Evolutionary conservation across 1,284 basidiomycete species (phyloP).

Genomic region (Cutaneotrichosporon mucoides): DNA sequence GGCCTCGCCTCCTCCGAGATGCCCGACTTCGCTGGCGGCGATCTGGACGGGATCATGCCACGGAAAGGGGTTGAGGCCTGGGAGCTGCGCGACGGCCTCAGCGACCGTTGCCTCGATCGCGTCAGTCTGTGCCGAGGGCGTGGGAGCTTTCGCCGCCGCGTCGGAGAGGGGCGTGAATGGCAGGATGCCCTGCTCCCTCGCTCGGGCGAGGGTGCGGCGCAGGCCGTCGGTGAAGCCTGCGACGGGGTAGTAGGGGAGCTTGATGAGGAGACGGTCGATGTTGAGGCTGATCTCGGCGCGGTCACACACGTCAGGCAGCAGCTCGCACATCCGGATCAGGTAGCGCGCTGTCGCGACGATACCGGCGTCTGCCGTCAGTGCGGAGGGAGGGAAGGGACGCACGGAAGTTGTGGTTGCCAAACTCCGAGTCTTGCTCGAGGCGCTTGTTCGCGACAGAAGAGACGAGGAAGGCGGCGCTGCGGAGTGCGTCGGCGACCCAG

Average conservation of each 20-base stretch:
- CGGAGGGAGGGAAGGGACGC: no score
- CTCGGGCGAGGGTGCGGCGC: slow-evolving; percentile 13
- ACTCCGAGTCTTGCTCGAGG: slow-evolving; percentile 15
- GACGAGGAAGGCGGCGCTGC: slow-evolving; percentile 12
- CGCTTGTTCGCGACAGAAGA: slow-evolving; percentile 10
- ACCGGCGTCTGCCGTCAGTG: slow-evolving; percentile 16
- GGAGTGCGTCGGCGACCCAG: slow-evolving; percentile 13
- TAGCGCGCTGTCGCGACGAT: slow-evolving; percentile 21
- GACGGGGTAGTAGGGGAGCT: slow-evolving; percentile 13
- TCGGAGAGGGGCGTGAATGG: slow-evolving; percentile 12
- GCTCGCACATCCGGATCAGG: slow-evolving; percentile 22
- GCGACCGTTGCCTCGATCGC: neutral
- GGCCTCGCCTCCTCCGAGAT: neutral
- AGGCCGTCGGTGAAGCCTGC: slow-evolving; percentile 14
- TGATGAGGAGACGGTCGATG: slow-evolving; percentile 18
- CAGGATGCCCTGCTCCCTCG: slow-evolving; percentile 14
- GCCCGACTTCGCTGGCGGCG: neutral
- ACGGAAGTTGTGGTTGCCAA: slow-evolving; percentile 21
- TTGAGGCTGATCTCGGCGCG: slow-evolving; percentile 14
- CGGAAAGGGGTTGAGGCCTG: slow-evolving; percentile 19
- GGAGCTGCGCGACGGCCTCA: neutral
- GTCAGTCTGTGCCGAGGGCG: neutral
- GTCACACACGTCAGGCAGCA: slow-evolving; percentile 17
- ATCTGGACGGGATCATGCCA: slow-evolving; percentile 18
- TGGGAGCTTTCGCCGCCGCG: neutral